These are phyloP conservation scores for Pseudozyma sp. DNA, from an alignment of 1,284 basidiomycete species.

Conservation along the genomic window DNA sequence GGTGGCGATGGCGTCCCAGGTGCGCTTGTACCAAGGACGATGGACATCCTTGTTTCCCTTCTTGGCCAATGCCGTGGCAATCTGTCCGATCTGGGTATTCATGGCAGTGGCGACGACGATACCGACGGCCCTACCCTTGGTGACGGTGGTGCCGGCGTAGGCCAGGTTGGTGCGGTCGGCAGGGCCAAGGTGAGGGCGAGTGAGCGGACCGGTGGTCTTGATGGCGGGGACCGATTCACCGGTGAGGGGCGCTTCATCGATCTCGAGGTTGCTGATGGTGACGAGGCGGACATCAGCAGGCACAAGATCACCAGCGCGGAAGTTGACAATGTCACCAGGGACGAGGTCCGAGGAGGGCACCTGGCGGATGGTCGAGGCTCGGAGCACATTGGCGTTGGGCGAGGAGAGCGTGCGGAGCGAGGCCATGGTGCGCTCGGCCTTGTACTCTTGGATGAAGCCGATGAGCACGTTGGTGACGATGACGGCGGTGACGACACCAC, in stretches of 20 bases:
- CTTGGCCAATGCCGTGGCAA: conserved; percentile 58
- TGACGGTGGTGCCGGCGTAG: conserved; percentile 61
- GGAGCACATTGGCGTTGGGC: conserved; percentile 56
- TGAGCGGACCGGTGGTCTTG: conserved; percentile 50
- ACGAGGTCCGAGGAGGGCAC: conserved; percentile 41
- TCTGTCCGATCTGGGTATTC: conserved; percentile 61
- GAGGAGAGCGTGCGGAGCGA: conserved; percentile 61
- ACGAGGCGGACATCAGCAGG: conserved; percentile 62
- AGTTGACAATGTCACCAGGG: conserved; percentile 73
- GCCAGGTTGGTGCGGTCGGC: conserved; percentile 60
- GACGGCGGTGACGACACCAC: conserved; percentile 76
- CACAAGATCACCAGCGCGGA: conserved; percentile 58
- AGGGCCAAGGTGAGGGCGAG: conserved; percentile 46
- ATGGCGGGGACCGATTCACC: conserved; percentile 61
- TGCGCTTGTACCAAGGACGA: conserved; percentile 41
- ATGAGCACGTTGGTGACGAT: conserved; percentile 62
- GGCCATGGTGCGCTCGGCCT: conserved; percentile 63
- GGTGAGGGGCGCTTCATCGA: conserved; percentile 63
- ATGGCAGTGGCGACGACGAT: conserved; percentile 59
- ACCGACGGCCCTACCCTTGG: conserved; percentile 60
- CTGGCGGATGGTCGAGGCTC: conserved; percentile 37
- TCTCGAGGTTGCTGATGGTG: conserved; percentile 58
- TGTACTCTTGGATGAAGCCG: conserved; percentile 63
- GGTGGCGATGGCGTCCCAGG: conserved; percentile 53
- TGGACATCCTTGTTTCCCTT: conserved; percentile 23